Evolutionary conservation across 2,329 filamentous ascomycete genomes (phyloP).

Genomic region (Capronia americana): DNA sequence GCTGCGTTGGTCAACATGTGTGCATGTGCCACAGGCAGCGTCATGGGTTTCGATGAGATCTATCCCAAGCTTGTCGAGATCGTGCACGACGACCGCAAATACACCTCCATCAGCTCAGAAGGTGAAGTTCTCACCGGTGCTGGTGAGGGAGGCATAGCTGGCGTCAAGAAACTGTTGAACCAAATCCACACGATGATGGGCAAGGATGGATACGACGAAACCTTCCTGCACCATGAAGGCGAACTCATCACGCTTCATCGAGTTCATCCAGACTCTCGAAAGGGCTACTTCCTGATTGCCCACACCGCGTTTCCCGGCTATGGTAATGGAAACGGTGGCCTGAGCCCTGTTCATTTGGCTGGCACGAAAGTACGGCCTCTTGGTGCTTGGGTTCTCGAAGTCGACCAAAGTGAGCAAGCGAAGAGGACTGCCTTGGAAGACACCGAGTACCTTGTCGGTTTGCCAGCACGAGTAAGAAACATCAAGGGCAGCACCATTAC

Average conservation of each 20-base stretch:
- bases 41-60: slow-evolving; percentile 97
- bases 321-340: slow-evolving; percentile 79
- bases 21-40: slow-evolving; percentile 88
- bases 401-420: slow-evolving; percentile 76
- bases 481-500: slow-evolving; percentile 77
- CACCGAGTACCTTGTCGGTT: slow-evolving; percentile 73
- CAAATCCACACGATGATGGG: slow-evolving; percentile 96
- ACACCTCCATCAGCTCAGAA: slow-evolving; percentile 77
- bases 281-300: slow-evolving; percentile 93
- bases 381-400: slow-evolving; percentile 90
- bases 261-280: slow-evolving; percentile 88
- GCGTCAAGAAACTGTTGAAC: slow-evolving; percentile 90
- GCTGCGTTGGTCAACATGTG: slow-evolving; percentile 96
- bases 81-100: slow-evolving; percentile 84
- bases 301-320: slow-evolving; percentile 95
- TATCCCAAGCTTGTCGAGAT: slow-evolving; percentile 94
- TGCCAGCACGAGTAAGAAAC: slow-evolving; percentile 82
- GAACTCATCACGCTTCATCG: slow-evolving; percentile 97
- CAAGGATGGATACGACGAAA: slow-evolving; percentile 90
- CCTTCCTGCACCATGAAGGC: slow-evolving; percentile 93
- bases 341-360: slow-evolving; percentile 78
- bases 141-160: slow-evolving; percentile 83
- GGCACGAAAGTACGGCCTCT: slow-evolving; percentile 86
- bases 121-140: slow-evolving; percentile 67
- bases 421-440: slow-evolving; percentile 71